Evolutionary conservation across 257 asterid genomes (phyloP).

Genomic region (Solanum corneliomulleri): DNA sequence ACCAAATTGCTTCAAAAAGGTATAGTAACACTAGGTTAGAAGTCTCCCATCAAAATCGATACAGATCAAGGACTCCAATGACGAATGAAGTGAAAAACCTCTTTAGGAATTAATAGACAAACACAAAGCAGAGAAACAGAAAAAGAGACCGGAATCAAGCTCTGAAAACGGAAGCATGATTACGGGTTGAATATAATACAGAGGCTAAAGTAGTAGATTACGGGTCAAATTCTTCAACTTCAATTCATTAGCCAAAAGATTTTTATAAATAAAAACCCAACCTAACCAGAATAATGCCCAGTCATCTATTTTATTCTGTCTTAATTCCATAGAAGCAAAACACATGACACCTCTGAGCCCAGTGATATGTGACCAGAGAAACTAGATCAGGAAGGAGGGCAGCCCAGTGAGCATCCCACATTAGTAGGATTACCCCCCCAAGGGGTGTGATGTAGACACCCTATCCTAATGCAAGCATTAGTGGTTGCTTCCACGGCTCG

Average conservation of each 20-base stretch:
- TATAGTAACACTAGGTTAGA: not conserved
- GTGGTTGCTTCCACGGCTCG: not conserved
- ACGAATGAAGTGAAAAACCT: not conserved
- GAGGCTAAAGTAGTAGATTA: not conserved
- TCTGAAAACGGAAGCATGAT: not conserved
- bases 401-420: not conserved
- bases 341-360: not conserved
- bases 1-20: constrained; percentile 11
- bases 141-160: not conserved
- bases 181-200: not conserved
- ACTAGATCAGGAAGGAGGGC: not conserved
- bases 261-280: not conserved
- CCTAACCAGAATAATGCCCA: not conserved
- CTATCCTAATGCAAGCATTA: not conserved
- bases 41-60: not conserved
- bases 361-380: not conserved
- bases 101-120: not conserved
- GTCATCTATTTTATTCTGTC: not conserved
- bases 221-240: not conserved
- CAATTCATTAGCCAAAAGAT: not conserved
- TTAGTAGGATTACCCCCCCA: not conserved
- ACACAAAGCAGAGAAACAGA: not conserved
- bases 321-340: not conserved
- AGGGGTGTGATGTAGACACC: not conserved
- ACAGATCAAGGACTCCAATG: not conserved